phyloP scores from a whole-genome alignment of 352 stramenopile species.

The Phytophthora podocarpi region DNA sequence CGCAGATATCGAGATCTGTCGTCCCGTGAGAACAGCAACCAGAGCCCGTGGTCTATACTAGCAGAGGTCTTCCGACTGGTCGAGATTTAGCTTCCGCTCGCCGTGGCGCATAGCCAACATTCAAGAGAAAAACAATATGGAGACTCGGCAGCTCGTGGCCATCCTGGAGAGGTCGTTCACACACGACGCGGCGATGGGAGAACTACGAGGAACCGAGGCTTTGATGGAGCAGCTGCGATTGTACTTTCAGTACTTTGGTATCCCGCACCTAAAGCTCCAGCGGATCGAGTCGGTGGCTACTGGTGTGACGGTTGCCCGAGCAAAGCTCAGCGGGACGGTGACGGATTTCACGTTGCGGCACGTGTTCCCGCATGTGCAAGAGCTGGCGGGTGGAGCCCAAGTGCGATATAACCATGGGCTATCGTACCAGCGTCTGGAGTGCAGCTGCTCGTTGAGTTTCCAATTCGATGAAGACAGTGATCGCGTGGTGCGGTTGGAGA shows the following conservation, averaged over 20 bases:
- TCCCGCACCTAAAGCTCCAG: conserved; percentile 12
- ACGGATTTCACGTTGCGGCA: conserved; percentile 20
- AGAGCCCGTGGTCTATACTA: conserved; percentile 23
- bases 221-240: conserved; percentile 20
- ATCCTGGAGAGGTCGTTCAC: conserved; percentile 17
- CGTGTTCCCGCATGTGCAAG: conserved; percentile 6
- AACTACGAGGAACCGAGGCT: conserved; percentile 1
- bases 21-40: conserved; percentile 22
- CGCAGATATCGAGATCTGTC: conserved; percentile 16
- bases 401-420: neutral
- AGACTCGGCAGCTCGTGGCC: conserved; percentile 1
- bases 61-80: conserved; percentile 21
- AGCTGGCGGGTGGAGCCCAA: neutral
- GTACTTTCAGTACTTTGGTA: conserved; percentile 22
- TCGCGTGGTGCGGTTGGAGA: conserved; percentile 16
- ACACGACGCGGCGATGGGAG: conserved; percentile 17
- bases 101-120: conserved; percentile 7
- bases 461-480: conserved; percentile 11
- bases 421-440: conserved; percentile 15
- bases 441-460: conserved; percentile 11
- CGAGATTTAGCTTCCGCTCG: conserved; percentile 16
- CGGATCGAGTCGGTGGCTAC: conserved; percentile 13
- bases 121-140: conserved; percentile 6
- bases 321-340: conserved; percentile 22
- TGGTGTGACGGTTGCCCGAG: conserved; percentile 17